Evolutionary conservation across 2,329 filamentous ascomycete genomes (phyloP), one percentile per base, ranked within the genome.

Genomic region (Cordyceps cateniannulata): DNA sequence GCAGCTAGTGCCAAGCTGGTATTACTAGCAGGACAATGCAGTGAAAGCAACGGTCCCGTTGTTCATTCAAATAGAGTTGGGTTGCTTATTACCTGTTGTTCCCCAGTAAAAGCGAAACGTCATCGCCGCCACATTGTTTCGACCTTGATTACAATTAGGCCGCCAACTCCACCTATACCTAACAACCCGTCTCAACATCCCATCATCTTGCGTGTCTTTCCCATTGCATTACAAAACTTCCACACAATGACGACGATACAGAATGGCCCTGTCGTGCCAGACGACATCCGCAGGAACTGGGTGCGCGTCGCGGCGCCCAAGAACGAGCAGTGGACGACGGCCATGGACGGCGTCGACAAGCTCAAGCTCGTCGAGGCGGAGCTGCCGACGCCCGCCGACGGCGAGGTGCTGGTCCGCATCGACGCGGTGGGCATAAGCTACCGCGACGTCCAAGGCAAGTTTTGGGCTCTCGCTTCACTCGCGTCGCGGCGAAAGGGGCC

Each of bases 301-400:
- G 59, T 42, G 14, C 60, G 63, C 63, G 45, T 62, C 2, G 48
- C 65, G 7, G 63, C 66, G 2, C 63, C 72, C n/a, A 68, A 63
- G n/a, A 72, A 68, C 56, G 70, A 76, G 68, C 79, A 83, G 71
- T 87, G 84, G 84, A 73, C 77, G 18, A 83, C 81, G 2, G 71
- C 71, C 47, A 79, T 85, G 65, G 75, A 84, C 66, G 84, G 84
- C 10, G 67, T 87, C 24, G 80, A 84, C 54, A 81, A 82, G 62
- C 75, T 87, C 29, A 69, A 71, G 53, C 69, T 77, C 27, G 69
- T 70, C 1, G 75, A 79, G 40, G 76, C 69, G 4, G 70, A 79
- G 2, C 72, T 83, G 62, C 81, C 81, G 0, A 64, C 68, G 0
- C 79, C 81, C 0, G 76, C 77, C 20, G 72, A 77, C 1, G 77